phyloP scores from a whole-genome alignment of 2,329 filamentous ascomycete genomes.

The Fusarium xyrophilum region DNA sequence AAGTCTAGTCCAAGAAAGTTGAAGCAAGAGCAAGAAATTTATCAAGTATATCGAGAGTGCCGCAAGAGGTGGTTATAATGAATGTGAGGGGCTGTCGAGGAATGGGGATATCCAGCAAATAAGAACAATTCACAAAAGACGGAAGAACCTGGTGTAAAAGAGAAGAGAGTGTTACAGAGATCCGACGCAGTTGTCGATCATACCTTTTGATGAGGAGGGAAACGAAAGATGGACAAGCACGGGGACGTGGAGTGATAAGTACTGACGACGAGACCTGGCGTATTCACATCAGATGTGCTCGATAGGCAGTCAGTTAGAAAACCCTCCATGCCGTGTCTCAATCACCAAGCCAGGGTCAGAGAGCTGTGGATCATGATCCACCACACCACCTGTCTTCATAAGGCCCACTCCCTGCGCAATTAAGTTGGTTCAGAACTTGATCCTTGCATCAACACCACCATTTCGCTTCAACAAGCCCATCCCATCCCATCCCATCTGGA shows the following conservation, averaged over 20 bases:
- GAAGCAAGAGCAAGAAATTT: conserved; percentile 29
- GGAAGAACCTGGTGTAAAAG: conserved; percentile 58
- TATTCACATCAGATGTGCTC: conserved; percentile 41
- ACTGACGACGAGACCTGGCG: conserved; percentile 49
- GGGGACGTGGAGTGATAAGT: conserved; percentile 59
- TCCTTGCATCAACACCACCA: too few species aligned
- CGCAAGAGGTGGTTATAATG: conserved; percentile 40
- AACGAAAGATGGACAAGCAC: conserved; percentile 49
- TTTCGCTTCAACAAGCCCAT: too few species aligned
- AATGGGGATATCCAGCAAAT: conserved; percentile 52
- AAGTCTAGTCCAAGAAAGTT: conserved; percentile 25
- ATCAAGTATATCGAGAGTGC: conserved; percentile 36
- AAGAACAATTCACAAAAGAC: conserved; percentile 56
- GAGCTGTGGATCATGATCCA: conserved; percentile 42
- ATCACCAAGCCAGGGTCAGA: conserved; percentile 52
- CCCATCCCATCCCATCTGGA: too few species aligned
- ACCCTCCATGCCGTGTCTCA: conserved; percentile 58
- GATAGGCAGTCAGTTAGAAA: conserved; percentile 42
- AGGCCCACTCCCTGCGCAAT: too few species aligned
- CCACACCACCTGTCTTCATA: too few species aligned
- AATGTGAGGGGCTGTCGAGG: conserved; percentile 54
- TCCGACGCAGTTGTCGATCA: conserved; percentile 58
- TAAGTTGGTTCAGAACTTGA: too few species aligned
- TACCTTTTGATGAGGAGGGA: conserved; percentile 47
- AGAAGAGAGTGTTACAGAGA: conserved; percentile 54